These are phyloP conservation scores for Podospora fimiseda DNA, from an alignment of 495 filamentous ascomycete species.

Conservation along the genomic window DNA sequence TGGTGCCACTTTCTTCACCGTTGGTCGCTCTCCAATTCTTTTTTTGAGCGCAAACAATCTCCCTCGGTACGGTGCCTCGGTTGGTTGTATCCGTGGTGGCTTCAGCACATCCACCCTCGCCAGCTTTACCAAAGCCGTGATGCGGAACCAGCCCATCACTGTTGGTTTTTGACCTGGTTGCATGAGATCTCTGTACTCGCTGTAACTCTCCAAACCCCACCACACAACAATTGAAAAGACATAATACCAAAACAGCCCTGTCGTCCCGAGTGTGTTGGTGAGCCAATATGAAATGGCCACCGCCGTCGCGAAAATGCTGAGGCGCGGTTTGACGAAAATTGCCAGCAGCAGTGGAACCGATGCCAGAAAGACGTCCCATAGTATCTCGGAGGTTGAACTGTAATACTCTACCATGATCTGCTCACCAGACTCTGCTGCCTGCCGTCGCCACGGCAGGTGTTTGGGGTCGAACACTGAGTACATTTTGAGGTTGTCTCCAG, in stretches of 20 bases:
- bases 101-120: neutral
- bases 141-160: neutral
- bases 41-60: neutral
- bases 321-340: neutral
- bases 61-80: neutral
- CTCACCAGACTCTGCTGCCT: neutral
- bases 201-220: neutral
- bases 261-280: neutral
- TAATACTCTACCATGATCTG: neutral
- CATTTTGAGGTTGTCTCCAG: neutral
- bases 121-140: neutral
- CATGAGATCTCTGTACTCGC: neutral
- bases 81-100: neutral
- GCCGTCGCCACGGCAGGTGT: neutral
- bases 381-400: neutral
- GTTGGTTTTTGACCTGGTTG: neutral
- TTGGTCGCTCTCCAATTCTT: neutral
- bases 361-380: slow-evolving; percentile 3
- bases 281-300: neutral
- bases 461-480: neutral
- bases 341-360: neutral
- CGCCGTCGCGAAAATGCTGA: neutral
- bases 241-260: neutral
- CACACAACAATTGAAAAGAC: neutral
- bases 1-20: neutral